A percentile compares a stretch with the other conserved stretches of the same genome.
phyloP scores from a whole-genome alignment of 176 grass and related monocot species.

The Lolium rigidum region DNA sequence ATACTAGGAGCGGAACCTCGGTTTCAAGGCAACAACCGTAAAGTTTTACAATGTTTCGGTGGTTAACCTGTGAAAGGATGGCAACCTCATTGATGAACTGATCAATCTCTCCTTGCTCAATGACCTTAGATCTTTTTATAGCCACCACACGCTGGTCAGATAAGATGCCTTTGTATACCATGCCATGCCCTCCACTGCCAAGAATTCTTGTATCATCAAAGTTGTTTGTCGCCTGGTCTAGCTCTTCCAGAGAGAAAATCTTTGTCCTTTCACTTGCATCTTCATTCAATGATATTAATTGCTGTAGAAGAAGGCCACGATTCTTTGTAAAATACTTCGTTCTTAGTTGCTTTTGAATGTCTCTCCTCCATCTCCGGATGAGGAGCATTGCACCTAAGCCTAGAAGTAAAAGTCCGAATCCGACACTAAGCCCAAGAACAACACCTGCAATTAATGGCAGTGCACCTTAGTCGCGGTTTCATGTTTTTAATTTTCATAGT shows the following conservation, averaged over 20 bases:
- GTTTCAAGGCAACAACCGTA: background rate
- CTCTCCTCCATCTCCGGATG: background rate
- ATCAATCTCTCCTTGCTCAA: background rate
- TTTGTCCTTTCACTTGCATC: background rate
- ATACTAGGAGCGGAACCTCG: background rate
- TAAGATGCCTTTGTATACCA: no score
- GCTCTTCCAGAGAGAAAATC: background rate
- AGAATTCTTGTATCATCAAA: background rate
- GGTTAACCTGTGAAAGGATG: slow-evolving; percentile 13
- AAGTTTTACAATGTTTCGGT: background rate
- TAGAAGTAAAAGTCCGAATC: background rate
- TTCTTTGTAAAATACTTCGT: background rate
- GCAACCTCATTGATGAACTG: slow-evolving; percentile 10
- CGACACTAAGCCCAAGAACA: background rate
- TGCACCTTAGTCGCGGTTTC: background rate
- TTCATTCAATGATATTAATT: background rate
- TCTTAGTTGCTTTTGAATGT: background rate
- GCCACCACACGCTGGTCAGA: background rate
- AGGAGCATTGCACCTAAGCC: background rate
- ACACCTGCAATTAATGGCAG: background rate
- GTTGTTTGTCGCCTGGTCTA: background rate
- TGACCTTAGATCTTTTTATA: background rate
- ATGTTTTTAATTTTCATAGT: background rate
- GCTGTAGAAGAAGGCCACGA: background rate
- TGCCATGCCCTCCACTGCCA: background rate